Percentiles rank a stretch among this genome's conserved stretches.
These are phyloP conservation scores for Kluyveromyces sp. DNA, from an alignment of 1,139 yeast species.

Conservation along the genomic window DNA sequence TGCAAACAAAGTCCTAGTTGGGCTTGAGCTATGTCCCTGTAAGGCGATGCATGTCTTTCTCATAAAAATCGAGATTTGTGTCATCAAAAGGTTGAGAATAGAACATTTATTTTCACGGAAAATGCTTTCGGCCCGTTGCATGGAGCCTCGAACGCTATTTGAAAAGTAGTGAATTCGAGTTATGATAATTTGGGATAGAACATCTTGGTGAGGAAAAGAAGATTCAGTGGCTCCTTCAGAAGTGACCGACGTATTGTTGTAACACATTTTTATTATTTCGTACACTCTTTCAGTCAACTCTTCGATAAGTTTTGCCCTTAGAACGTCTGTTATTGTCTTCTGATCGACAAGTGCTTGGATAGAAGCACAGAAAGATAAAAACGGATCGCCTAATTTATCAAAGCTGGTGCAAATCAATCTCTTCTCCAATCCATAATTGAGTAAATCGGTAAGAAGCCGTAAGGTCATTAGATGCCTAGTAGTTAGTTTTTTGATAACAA, in stretches of 20 bases:
- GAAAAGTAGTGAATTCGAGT: neutral
- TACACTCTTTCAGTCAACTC: neutral
- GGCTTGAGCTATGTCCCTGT: neutral
- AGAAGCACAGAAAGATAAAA: neutral
- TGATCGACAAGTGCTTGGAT: neutral
- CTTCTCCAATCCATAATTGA: slow-evolving; percentile 1
- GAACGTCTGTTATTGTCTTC: neutral
- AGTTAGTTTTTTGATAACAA: slow-evolving; percentile 2
- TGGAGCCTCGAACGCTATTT: neutral
- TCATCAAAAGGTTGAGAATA: neutral
- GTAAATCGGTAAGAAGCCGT: slow-evolving; percentile 2
- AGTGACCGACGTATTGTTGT: neutral
- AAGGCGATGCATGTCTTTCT: slow-evolving; percentile 5
- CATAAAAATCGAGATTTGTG: slow-evolving; percentile 3
- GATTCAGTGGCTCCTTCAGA: neutral
- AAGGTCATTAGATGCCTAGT: slow-evolving; percentile 1
- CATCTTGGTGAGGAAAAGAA: slow-evolving; percentile 1
- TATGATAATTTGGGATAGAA: slow-evolving; percentile 3
- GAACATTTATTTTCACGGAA: neutral
- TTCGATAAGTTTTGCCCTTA: neutral
- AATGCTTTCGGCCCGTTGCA: neutral
- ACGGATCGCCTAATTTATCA: neutral
- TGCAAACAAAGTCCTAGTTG: neutral
- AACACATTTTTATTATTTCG: neutral
- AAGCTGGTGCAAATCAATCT: neutral